Evolutionary conservation across 208 protist genomes (phyloP), one percentile per base, ranked within the genome.

Genomic region (Kentomonas sorsogonicus): DNA sequence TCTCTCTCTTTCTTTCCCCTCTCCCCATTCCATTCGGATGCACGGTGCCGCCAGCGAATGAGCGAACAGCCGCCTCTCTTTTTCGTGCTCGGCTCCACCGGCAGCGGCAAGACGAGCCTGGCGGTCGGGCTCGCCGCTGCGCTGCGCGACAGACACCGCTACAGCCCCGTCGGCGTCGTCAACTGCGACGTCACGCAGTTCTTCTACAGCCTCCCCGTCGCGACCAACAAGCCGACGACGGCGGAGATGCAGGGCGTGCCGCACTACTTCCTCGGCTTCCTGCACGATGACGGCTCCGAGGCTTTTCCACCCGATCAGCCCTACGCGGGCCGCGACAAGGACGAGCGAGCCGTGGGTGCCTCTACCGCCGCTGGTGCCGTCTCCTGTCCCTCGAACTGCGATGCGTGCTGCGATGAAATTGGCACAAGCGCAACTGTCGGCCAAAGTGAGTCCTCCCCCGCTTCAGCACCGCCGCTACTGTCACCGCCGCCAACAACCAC

Each of bases 161-260:
- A 81, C 69, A 27, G 70, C 22, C 11, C 79, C 54, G 86, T 92
- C n/a, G 79, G 86, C 10, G 59, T 97, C 27, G 46, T 97, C 1
- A 93, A 88, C 51, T 91, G 85, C 51, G 93, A 97, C 54, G 82
- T 91, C 5, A 82, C 89, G 62, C 93, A 97, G 62, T 91, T 92
- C 58, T 96, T 92, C 54, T 22, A 26, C 6, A 89, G 67, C 31
- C 81, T 97, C 33, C 86, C 90, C 16, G 74, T 95, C 45, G 78
- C 69, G 22, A 96, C 90, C 7, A 97, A 97, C 63, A 95, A 94
- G 50, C 65, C 77, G 1, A 74, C 73, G 1, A 31, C n/a, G 11
- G 55, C 55, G 18, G 84, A 95, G 38, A 67, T 79, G 43, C 33
- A 64, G 13, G 69, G 69, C 22, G 68, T 94, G 29, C 64, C 77